Evolutionary conservation across 75 land plant species (phyloP).

Genomic region (Selaginella moellendorffii): DNA sequence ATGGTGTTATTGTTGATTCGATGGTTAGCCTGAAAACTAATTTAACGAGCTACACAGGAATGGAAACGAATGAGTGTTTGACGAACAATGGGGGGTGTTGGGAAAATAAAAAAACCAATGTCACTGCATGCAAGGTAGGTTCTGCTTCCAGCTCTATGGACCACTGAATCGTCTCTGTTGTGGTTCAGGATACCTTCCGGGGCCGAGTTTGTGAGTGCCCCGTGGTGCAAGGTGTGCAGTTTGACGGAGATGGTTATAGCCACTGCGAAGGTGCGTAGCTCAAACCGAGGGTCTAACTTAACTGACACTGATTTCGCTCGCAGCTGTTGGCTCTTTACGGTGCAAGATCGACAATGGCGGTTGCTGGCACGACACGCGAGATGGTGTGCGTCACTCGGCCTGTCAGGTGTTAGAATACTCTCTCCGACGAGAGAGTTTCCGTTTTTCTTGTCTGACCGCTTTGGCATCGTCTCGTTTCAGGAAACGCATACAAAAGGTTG

Average conservation of each 20-base stretch:
- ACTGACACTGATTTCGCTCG: background rate
- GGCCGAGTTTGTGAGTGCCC: constrained; percentile 84
- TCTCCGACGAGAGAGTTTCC: no score
- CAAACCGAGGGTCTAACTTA: background rate
- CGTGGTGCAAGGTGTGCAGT: constrained; percentile 52
- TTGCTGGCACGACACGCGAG: constrained; percentile 60
- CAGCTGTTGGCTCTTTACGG: background rate
- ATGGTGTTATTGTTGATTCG: no score
- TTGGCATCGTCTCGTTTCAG: no score
- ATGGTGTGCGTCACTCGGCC: constrained; percentile 51
- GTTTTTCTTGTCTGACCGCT: background rate
- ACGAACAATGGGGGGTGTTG: constrained; percentile 92
- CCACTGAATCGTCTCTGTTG: no score
- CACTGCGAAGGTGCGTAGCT: background rate
- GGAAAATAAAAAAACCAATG: constrained; percentile 56
- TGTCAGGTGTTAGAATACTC: constrained; percentile 35
- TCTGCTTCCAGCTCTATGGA: no score
- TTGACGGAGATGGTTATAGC: constrained; percentile 68
- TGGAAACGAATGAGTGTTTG: constrained; percentile 92
- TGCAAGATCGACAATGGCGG: constrained; percentile 76
- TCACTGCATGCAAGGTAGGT: constrained; percentile 91
- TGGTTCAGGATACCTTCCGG: constrained; percentile 64
- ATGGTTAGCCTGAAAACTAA: background rate
- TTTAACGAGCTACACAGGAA: constrained; percentile 29
- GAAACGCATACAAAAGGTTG: constrained; percentile 39